These are phyloP conservation scores for Carex cristatella DNA, from an alignment of 176 grass and related monocot species.

Conservation along the genomic window DNA sequence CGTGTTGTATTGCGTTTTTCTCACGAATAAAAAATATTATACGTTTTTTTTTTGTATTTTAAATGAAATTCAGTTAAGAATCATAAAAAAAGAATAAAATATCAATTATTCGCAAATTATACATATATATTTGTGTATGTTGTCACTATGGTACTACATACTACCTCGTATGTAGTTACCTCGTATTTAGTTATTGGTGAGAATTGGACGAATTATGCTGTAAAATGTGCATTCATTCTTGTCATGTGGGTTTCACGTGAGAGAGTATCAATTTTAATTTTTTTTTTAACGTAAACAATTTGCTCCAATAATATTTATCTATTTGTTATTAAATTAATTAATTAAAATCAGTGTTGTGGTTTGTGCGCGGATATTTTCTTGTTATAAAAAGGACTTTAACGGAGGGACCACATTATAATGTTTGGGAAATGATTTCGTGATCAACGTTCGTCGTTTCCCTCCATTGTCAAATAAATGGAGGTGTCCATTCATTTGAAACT, in stretches of 20 bases:
- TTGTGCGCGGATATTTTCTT: not conserved
- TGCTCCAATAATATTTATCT: not conserved
- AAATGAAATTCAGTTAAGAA: too few relatives aligned
- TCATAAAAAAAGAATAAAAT: too few relatives aligned
- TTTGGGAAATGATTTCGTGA: not conserved
- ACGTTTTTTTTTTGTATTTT: too few relatives aligned
- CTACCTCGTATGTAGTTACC: too few relatives aligned
- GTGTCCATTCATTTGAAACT: not conserved
- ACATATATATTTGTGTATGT: too few relatives aligned
- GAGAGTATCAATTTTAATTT: not conserved
- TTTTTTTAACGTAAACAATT: not conserved
- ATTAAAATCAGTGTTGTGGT: not conserved
- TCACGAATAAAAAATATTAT: too few relatives aligned
- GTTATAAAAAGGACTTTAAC: not conserved
- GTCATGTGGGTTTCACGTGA: not conserved
- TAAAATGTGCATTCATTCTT: not conserved
- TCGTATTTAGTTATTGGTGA: not conserved
- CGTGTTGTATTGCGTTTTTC: too few relatives aligned
- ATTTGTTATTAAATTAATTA: not conserved
- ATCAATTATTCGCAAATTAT: too few relatives aligned
- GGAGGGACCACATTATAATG: not conserved
- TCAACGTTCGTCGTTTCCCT: not conserved
- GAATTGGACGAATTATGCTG: not conserved
- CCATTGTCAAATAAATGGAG: not conserved
- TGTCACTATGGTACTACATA: too few relatives aligned